A percentile compares a stretch with the other conserved stretches of the same genome.
Conservation (phyloP, 2,329 filamentous ascomycete species). For the Aspergillus glaucus region DNA sequence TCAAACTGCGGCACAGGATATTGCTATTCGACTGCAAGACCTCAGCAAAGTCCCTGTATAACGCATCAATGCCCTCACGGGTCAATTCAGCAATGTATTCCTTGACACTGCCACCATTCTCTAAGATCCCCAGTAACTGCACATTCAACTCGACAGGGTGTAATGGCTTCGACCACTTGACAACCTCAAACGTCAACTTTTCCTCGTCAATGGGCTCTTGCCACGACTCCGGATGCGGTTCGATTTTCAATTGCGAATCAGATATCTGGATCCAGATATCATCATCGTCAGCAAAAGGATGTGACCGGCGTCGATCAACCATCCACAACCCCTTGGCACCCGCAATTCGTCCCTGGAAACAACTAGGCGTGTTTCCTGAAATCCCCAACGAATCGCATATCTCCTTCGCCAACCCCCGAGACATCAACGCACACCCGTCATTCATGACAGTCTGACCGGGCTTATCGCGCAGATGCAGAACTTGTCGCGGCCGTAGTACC, state of each 20-base stretch:
- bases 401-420: constrained; percentile 41
- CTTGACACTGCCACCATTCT: constrained; percentile 44
- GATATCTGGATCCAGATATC: constrained; percentile 51
- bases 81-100: constrained; percentile 40
- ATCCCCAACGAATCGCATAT: constrained; percentile 43
- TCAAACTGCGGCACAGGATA: constrained; percentile 30
- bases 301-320: constrained; percentile 38
- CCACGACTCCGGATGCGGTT: constrained; percentile 34
- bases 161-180: constrained; percentile 42
- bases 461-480: constrained; percentile 28
- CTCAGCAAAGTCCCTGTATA: constrained; percentile 30
- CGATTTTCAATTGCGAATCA: constrained; percentile 53
- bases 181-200: constrained; percentile 53
- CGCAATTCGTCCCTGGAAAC: constrained; percentile 53
- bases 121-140: constrained; percentile 51
- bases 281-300: constrained; percentile 21
- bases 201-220: constrained; percentile 30
- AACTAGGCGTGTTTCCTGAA: constrained; percentile 40
- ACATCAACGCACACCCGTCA: constrained; percentile 52
- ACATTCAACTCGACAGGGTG: constrained; percentile 45
- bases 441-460: constrained; percentile 36
- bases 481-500: constrained; percentile 29
- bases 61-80: constrained; percentile 27
- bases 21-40: constrained; percentile 30
- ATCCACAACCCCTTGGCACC: constrained; percentile 60